Evolutionary conservation across 1,284 basidiomycete genomes (phyloP).

Genomic region (Boletus albobrunnescens): DNA sequence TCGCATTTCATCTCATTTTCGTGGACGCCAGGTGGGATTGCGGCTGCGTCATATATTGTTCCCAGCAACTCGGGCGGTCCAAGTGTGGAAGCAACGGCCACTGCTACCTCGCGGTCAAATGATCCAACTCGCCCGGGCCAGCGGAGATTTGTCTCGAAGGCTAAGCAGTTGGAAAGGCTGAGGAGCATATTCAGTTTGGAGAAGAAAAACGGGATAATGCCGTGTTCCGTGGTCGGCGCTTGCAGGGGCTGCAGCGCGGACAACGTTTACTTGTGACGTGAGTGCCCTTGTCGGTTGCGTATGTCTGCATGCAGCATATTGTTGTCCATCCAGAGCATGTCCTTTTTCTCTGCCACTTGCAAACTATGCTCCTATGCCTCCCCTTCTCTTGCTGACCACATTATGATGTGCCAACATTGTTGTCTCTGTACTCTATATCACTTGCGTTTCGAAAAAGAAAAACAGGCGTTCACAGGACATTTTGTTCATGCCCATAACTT

Average conservation of each 20-base stretch:
- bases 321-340: conserved; percentile 7
- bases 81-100: conserved; percentile 17
- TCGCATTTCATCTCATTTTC: conserved; percentile 56
- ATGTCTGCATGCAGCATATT: conserved; percentile 1
- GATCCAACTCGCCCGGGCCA: conserved; percentile 17
- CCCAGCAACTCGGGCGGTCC: conserved; percentile 25
- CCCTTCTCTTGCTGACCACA: conserved; percentile 8
- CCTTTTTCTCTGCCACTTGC: conserved; percentile 1
- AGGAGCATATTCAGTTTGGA: conserved; percentile 47
- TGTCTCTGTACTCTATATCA: conserved; percentile 30
- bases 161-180: conserved; percentile 60
- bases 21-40: conserved; percentile 44
- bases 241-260: conserved; percentile 44
- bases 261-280: conserved; percentile 44
- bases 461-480: conserved; percentile 18
- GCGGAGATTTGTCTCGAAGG: conserved; percentile 52
- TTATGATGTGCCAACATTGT: conserved; percentile 28
- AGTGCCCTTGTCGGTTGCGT: conserved; percentile 8
- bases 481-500: conserved; percentile 28
- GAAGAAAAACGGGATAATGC: conserved; percentile 34
- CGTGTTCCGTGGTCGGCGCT: conserved; percentile 32
- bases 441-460: conserved; percentile 8
- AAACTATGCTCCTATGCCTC: conserved; percentile 21
- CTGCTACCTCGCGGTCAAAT: conserved; percentile 12
- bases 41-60: conserved; percentile 29